Evolutionary conservation across 75 land plant genomes (phyloP).

Genomic region (Isoetes taiwanensis): DNA sequence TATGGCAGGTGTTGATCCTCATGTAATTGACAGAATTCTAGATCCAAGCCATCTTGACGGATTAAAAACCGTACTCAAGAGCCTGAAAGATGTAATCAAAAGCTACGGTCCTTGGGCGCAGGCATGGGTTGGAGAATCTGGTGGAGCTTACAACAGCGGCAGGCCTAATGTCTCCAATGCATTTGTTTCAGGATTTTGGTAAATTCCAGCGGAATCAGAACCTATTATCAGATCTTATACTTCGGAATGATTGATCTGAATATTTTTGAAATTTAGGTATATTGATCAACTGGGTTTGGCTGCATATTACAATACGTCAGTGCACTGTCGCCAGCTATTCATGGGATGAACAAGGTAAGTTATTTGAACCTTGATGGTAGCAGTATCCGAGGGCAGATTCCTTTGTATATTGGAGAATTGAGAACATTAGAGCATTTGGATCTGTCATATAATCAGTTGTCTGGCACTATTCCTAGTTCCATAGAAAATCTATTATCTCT

Average conservation of each 20-base stretch:
- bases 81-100: conserved; percentile 32
- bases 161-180: conserved; percentile 56
- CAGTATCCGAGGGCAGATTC: too few relatives aligned
- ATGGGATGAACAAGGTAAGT: conserved; percentile 88
- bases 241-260: too few relatives aligned
- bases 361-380: too few relatives aligned
- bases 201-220: too few relatives aligned
- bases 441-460: too few relatives aligned
- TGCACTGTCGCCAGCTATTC: conserved; percentile 53
- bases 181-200: conserved; percentile 85
- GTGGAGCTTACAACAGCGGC: conserved; percentile 93
- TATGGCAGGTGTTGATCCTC: conserved; percentile 40
- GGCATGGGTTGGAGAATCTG: conserved; percentile 92
- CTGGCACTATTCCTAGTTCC: too few relatives aligned
- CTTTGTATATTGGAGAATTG: too few relatives aligned
- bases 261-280: too few relatives aligned
- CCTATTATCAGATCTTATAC: too few relatives aligned
- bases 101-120: conserved; percentile 18
- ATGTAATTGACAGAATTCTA: conserved; percentile 56
- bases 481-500: too few relatives aligned
- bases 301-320: conserved; percentile 42
- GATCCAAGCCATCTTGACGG: conserved; percentile 47
- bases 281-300: conserved; percentile 82
- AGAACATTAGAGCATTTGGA: too few relatives aligned
- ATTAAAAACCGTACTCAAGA: conserved; percentile 26